A percentile compares a stretch with the other conserved stretches of the same genome.
These are phyloP conservation scores for Trifolium repens DNA, from an alignment of 306 rosid genomes.

Conservation along the genomic window DNA sequence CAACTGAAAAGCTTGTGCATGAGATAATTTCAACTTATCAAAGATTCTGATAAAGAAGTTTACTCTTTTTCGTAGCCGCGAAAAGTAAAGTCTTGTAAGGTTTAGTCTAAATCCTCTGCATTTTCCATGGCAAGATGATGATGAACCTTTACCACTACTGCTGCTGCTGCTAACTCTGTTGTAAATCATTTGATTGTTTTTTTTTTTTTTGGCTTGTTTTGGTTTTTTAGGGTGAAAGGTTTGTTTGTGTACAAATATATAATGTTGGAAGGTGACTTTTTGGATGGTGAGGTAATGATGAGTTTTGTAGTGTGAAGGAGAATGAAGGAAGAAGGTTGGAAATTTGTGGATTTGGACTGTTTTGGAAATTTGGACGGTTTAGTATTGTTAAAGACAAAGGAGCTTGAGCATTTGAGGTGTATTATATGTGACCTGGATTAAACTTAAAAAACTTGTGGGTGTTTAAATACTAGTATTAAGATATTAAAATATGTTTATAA, in stretches of 20 bases:
- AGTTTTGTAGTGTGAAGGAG: slow-evolving; percentile 36
- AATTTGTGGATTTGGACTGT: slow-evolving; percentile 46
- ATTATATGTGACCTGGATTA: slow-evolving; percentile 37
- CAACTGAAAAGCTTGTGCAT: slow-evolving; percentile 47
- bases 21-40: slow-evolving; percentile 46
- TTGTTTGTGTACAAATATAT: slow-evolving; percentile 41
- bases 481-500: neutral
- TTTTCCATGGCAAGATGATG: slow-evolving; percentile 44
- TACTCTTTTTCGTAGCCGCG: slow-evolving; percentile 55
- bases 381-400: slow-evolving; percentile 41
- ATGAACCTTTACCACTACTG: slow-evolving; percentile 37
- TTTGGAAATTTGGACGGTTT: slow-evolving; percentile 47
- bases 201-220: slow-evolving; percentile 13
- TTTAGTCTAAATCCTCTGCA: slow-evolving; percentile 65
- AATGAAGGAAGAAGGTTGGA: slow-evolving; percentile 51
- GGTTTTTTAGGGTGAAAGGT: neutral
- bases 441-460: slow-evolving; percentile 24
- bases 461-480: slow-evolving; percentile 11
- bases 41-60: slow-evolving; percentile 52
- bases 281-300: slow-evolving; percentile 49
- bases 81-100: slow-evolving; percentile 50
- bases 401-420: slow-evolving; percentile 28
- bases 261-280: slow-evolving; percentile 55
- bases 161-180: slow-evolving; percentile 46
- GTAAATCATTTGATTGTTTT: slow-evolving; percentile 51